A percentile compares a stretch with the other conserved stretches of the same genome.
Evolutionary conservation across 495 filamentous ascomycete species (phyloP).

Genomic region (Pyrenula massariospora): DNA sequence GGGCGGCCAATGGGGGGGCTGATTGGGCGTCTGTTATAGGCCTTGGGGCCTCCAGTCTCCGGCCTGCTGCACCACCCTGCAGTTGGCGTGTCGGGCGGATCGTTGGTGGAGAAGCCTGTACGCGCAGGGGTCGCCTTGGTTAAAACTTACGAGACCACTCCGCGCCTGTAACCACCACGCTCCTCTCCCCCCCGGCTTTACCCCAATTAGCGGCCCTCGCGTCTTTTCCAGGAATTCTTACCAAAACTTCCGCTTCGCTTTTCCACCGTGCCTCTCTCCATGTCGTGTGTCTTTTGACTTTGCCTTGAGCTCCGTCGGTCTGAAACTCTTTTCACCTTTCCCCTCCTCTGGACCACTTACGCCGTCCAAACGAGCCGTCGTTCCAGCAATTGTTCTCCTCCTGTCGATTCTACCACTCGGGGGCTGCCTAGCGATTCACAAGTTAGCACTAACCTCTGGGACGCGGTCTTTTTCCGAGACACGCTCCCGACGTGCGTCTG

Average conservation of each 20-base stretch:
- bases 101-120: not conserved
- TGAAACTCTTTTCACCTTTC: not conserved
- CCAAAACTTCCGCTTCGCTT: not conserved
- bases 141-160: not conserved
- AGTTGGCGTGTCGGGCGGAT: not conserved
- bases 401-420: too few species aligned
- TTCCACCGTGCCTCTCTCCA: not conserved
- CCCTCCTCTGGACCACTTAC: not conserved
- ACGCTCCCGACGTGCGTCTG: not conserved
- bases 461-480: not conserved
- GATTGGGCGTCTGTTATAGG: not conserved
- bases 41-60: not conserved
- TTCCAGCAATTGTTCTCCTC: not conserved
- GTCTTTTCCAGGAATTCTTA: not conserved
- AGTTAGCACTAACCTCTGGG: not conserved
- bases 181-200: not conserved
- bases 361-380: not conserved
- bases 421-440: too few species aligned
- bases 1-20: not conserved
- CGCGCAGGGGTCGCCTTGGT: not conserved
- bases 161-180: too few species aligned
- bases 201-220: not conserved
- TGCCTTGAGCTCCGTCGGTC: not conserved
- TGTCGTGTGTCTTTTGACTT: not conserved
- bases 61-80: not conserved